Conservation (phyloP, 2,329 filamentous ascomycete species). For the Polytolypa hystricis region DNA sequence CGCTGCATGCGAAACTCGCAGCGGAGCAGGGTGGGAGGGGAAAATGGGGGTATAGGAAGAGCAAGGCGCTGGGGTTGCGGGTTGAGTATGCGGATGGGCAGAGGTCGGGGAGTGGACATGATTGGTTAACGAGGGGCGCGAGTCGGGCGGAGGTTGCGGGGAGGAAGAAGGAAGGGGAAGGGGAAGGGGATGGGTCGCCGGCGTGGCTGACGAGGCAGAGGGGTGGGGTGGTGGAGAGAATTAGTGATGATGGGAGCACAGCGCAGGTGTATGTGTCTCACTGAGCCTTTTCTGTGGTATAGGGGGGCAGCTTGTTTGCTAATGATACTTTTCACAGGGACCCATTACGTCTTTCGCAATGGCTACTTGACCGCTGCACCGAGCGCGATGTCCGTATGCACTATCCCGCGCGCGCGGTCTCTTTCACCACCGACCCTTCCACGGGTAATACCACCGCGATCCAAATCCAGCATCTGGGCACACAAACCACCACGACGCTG, state of each 20-base stretch:
- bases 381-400: constrained; percentile 54
- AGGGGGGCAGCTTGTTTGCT: not conserved
- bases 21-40: constrained; percentile 45
- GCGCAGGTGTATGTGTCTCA: constrained; percentile 50
- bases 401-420: constrained; percentile 49
- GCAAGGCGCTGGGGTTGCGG: constrained; percentile 48
- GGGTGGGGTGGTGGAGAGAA: constrained; percentile 48
- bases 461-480: constrained; percentile 34
- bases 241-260: constrained; percentile 49
- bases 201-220: constrained; percentile 48
- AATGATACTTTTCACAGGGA: constrained; percentile 38
- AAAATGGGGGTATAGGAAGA: constrained; percentile 49
- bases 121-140: constrained; percentile 56
- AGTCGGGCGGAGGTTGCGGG: constrained; percentile 48
- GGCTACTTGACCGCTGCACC: constrained; percentile 49
- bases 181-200: constrained; percentile 29
- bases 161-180: constrained; percentile 24
- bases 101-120: constrained; percentile 41
- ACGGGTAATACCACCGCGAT: constrained; percentile 43
- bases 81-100: constrained; percentile 25
- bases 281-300: not conserved
- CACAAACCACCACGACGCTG: constrained; percentile 26
- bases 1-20: constrained; percentile 55
- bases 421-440: constrained; percentile 39
- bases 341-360: constrained; percentile 54